Evolutionary conservation across 768 basidiomycete species (phyloP).

Genomic region (Boletus rubescentipes): DNA sequence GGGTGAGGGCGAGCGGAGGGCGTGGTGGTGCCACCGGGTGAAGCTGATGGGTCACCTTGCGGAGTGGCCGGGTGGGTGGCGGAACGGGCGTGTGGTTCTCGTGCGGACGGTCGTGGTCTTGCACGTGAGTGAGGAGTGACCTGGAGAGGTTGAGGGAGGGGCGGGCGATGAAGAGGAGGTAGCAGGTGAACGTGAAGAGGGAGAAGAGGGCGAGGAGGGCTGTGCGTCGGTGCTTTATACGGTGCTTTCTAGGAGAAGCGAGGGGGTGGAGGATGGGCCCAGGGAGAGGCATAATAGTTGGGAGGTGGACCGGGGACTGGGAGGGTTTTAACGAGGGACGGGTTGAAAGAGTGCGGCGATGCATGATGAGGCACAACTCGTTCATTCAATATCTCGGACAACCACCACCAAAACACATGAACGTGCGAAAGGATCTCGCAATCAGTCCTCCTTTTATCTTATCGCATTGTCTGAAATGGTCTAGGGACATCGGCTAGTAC

Average conservation of each 20-base stretch:
- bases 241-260: constrained; percentile 29
- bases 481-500: too few species aligned
- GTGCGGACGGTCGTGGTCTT: constrained; percentile 6
- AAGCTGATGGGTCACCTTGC: constrained; percentile 10
- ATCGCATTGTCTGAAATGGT: background rate
- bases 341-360: constrained; percentile 28
- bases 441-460: background rate
- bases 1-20: constrained; percentile 47
- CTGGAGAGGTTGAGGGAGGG: constrained; percentile 41
- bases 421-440: background rate
- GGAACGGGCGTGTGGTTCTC: constrained; percentile 27
- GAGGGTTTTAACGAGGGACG: constrained; percentile 20
- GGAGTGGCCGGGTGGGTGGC: constrained; percentile 23
- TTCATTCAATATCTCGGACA: background rate
- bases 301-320: too few species aligned
- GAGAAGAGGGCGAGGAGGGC: constrained; percentile 54
- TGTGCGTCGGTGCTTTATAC: constrained; percentile 50
- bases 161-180: constrained; percentile 53
- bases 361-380: constrained; percentile 14
- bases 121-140: constrained; percentile 28
- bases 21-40: constrained; percentile 19
- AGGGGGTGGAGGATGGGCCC: constrained; percentile 27
- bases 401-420: background rate
- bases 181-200: constrained; percentile 51
- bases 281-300: constrained; percentile 31